Evolutionary conservation across 495 filamentous ascomycete genomes (phyloP).

Genomic region (Aspergillus haitiensis): DNA sequence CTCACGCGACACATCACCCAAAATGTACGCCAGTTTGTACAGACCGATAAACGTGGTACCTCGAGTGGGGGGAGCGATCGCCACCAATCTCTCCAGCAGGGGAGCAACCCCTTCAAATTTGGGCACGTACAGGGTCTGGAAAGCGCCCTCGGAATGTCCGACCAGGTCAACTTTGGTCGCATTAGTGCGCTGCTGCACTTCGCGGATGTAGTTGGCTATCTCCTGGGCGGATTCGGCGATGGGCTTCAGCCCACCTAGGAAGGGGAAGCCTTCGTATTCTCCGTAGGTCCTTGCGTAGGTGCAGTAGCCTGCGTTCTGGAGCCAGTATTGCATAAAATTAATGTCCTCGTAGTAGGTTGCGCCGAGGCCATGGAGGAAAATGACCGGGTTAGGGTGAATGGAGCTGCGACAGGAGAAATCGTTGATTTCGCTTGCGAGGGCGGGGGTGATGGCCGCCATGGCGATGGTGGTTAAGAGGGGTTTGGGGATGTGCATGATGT

Average conservation of each 20-base stretch:
- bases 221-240: constrained; percentile 49
- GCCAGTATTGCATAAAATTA: constrained; percentile 52
- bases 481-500: too few species aligned
- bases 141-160: constrained; percentile 57
- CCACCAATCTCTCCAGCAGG: constrained; percentile 47
- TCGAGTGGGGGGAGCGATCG: constrained; percentile 53
- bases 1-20: constrained; percentile 39
- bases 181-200: constrained; percentile 43
- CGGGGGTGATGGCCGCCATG: constrained; percentile 14
- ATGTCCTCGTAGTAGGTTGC: constrained; percentile 54
- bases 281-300: constrained; percentile 55
- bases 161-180: constrained; percentile 50
- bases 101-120: constrained; percentile 49
- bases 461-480: too few species aligned
- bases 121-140: constrained; percentile 53
- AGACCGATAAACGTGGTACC: constrained; percentile 49
- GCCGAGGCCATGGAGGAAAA: constrained; percentile 55
- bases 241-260: constrained; percentile 46
- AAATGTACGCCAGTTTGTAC: constrained; percentile 46
- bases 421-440: constrained; percentile 33
- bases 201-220: constrained; percentile 50
- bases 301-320: constrained; percentile 52
- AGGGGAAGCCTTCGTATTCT: constrained; percentile 46
- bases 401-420: constrained; percentile 43
- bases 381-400: constrained; percentile 46